Evolutionary conservation across 495 filamentous ascomycete genomes (phyloP).

Genomic region (Hypoxylon crocopeplum): DNA sequence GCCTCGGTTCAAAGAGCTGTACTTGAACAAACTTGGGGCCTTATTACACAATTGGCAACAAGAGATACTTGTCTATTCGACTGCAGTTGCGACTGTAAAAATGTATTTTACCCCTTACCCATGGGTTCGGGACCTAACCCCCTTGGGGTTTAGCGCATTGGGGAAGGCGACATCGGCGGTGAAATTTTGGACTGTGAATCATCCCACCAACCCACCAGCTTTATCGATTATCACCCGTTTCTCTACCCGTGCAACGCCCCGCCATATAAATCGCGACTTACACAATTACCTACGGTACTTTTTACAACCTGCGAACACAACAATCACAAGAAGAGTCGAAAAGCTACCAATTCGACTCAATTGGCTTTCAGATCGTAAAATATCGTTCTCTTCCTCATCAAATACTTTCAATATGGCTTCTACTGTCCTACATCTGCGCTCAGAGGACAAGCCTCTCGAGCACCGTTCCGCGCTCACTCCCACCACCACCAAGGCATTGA

Average conservation of each 20-base stretch:
- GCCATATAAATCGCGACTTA: slow-evolving; percentile 8
- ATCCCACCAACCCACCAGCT: slow-evolving; percentile 20
- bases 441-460: slow-evolving; percentile 64
- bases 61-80: no score
- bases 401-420: slow-evolving; percentile 30
- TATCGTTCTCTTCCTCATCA: background rate
- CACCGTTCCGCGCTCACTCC: slow-evolving; percentile 62
- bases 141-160: slow-evolving; percentile 7
- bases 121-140: slow-evolving; percentile 21
- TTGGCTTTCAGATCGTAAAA: background rate
- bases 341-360: slow-evolving; percentile 9
- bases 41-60: no score
- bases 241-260: slow-evolving; percentile 9
- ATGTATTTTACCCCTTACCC: slow-evolving; percentile 9
- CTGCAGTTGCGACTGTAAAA: no score
- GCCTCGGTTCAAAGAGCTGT: no score
- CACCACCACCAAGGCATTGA: slow-evolving; percentile 75
- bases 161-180: slow-evolving; percentile 26
- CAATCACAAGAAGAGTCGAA: background rate
- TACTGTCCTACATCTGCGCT: slow-evolving; percentile 53
- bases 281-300: background rate
- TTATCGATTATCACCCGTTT: slow-evolving; percentile 13
- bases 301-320: slow-evolving; percentile 7
- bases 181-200: slow-evolving; percentile 32
- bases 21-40: no score